These are phyloP conservation scores for Uncinocarpus reesii DNA, from an alignment of 2,329 filamentous ascomycete genomes.

Conservation along the genomic window DNA sequence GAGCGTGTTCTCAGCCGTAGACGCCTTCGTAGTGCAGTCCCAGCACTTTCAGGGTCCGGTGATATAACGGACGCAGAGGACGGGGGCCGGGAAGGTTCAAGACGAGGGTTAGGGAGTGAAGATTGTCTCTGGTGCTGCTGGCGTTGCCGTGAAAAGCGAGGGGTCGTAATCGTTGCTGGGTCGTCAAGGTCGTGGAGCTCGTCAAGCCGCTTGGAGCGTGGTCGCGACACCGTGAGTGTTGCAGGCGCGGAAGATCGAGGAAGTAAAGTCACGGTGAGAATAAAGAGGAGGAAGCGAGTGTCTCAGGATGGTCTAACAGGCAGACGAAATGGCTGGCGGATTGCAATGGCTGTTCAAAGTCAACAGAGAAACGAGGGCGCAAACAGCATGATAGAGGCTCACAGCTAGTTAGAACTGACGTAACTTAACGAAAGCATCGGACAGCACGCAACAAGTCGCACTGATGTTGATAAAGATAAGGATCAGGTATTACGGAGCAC, in stretches of 20 bases:
- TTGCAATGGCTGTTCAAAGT: slow-evolving; percentile 6
- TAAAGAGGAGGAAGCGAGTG: not conserved
- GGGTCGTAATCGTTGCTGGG: slow-evolving; percentile 36
- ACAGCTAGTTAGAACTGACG: slow-evolving; percentile 2
- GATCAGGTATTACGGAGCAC: too few relatives aligned
- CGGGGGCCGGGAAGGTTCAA: slow-evolving; percentile 21
- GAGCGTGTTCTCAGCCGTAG: not conserved
- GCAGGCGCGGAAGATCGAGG: not conserved
- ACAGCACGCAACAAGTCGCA: too few relatives aligned
- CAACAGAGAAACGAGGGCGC: not conserved
- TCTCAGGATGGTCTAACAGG: not conserved
- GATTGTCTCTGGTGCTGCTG: slow-evolving; percentile 34
- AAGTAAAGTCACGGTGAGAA: slow-evolving; percentile 19
- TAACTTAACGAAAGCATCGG: slow-evolving; percentile 1
- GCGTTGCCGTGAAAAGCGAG: slow-evolving; percentile 33
- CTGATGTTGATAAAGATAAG: too few relatives aligned
- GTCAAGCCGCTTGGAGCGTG: slow-evolving; percentile 37
- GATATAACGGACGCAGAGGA: not conserved
- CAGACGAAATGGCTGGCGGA: not conserved
- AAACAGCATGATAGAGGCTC: not conserved
- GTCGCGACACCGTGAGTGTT: slow-evolving; percentile 34
- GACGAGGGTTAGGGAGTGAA: slow-evolving; percentile 31
- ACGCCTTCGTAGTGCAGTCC: not conserved
- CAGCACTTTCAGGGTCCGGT: not conserved
- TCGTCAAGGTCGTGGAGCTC: slow-evolving; percentile 47